Conservation (phyloP, 2,329 filamentous ascomycete genomes). For the Paradendryphiella salina region DNA sequence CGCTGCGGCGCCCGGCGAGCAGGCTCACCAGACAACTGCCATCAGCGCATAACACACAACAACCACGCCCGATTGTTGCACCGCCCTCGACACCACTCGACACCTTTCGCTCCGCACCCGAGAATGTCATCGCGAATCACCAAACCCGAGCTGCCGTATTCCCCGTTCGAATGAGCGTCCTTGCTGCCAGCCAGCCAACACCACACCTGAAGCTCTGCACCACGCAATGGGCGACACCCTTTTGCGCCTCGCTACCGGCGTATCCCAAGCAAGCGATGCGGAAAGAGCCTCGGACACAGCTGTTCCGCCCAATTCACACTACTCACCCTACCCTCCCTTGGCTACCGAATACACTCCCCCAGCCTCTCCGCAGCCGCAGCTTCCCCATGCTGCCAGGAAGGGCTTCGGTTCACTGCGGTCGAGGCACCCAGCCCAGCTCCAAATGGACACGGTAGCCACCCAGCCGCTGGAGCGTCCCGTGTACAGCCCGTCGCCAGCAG, state of each 20-base stretch:
- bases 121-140: constrained; percentile 35
- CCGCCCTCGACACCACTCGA: neutral
- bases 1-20: constrained; percentile 6
- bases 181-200: constrained; percentile 11
- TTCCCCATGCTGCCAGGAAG: constrained; percentile 21
- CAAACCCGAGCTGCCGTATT: constrained; percentile 23
- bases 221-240: constrained; percentile 38
- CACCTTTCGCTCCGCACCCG: constrained; percentile 14
- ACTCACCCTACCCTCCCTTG: constrained; percentile 31
- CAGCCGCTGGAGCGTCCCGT: constrained; percentile 34
- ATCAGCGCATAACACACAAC: neutral
- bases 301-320: constrained; percentile 20
- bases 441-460: constrained; percentile 32
- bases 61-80: constrained; percentile 1
- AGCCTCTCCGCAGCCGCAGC: constrained; percentile 35
- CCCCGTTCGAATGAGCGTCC: constrained; percentile 38
- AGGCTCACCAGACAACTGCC: neutral
- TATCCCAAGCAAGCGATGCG: constrained; percentile 14
- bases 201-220: constrained; percentile 14
- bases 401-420: constrained; percentile 30
- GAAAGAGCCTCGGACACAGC: constrained; percentile 15
- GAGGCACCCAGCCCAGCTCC: constrained; percentile 33
- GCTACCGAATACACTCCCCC: constrained; percentile 41
- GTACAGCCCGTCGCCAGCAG: constrained; percentile 37
- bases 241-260: constrained; percentile 21